These are phyloP conservation scores for Piper betle DNA, from an alignment of 164 flowering plant genomes.

Conservation along the genomic window DNA sequence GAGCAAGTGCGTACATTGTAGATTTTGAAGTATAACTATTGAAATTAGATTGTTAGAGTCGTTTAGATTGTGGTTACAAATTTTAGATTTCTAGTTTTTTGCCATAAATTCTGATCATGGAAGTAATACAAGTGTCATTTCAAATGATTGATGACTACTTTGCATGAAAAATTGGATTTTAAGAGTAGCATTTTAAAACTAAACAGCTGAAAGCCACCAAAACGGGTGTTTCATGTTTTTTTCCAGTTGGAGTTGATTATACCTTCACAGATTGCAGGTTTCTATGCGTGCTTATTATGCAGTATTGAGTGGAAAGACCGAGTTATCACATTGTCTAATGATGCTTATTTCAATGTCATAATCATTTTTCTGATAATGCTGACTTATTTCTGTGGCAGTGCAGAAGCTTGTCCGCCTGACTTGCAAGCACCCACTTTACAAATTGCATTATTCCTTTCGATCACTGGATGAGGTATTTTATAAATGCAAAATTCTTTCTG, in stretches of 20 bases:
- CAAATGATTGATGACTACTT: no score
- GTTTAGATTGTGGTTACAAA: no score
- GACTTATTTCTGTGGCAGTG: conserved; percentile 30
- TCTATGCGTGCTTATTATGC: no score
- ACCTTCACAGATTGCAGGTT: no score
- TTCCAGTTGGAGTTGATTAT: no score
- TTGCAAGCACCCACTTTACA: conserved; percentile 47
- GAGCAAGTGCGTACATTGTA: conserved; percentile 38
- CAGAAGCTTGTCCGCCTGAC: conserved; percentile 81
- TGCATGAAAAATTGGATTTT: no score
- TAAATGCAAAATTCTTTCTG: neutral
- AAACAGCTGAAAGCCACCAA: no score
- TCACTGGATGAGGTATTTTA: conserved; percentile 14
- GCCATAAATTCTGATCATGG: no score
- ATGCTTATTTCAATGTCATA: neutral
- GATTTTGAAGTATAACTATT: neutral
- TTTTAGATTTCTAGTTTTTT: neutral
- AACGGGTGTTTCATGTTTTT: no score
- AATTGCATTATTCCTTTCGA: conserved; percentile 28
- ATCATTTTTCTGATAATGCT: neutral
- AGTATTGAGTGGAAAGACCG: neutral
- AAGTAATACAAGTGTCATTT: no score
- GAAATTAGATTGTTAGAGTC: no score
- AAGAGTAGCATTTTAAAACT: no score
- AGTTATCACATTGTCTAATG: neutral